These are phyloP conservation scores for Leccinum fibrillosum DNA, from an alignment of 768 basidiomycete genomes.

Conservation along the genomic window DNA sequence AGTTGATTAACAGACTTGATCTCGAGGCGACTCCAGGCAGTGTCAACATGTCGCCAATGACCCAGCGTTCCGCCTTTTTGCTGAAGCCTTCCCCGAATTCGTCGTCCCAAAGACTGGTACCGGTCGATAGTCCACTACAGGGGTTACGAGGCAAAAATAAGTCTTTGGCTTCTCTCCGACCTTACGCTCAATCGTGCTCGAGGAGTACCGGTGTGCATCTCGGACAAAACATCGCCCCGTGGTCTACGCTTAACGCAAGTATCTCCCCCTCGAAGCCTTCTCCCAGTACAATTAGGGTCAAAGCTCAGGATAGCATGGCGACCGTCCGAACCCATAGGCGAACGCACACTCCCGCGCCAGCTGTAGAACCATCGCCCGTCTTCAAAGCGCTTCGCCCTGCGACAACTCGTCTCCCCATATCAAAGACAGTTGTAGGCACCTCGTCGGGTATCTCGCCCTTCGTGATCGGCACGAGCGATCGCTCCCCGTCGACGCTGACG, in stretches of 20 bases:
- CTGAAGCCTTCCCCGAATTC: constrained; percentile 22
- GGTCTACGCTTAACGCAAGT: constrained; percentile 44
- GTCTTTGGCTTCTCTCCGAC: constrained; percentile 48
- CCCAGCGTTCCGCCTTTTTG: constrained; percentile 21
- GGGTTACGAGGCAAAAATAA: constrained; percentile 34
- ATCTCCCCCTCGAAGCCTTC: constrained; percentile 39
- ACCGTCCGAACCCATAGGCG: constrained; percentile 42
- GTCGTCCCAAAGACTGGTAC: constrained; percentile 29
- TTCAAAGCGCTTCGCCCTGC: constrained; percentile 60
- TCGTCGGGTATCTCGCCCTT: constrained; percentile 27
- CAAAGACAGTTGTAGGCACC: constrained; percentile 21
- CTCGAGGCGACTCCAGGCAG: constrained; percentile 72
- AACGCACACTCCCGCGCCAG: constrained; percentile 55
- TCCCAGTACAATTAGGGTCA: constrained; percentile 15
- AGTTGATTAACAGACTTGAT: constrained; percentile 76
- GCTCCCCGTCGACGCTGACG: constrained; percentile 33
- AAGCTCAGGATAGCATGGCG: constrained; percentile 27
- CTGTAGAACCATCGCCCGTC: constrained; percentile 53
- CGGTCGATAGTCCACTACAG: constrained; percentile 37
- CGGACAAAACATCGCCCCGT: constrained; percentile 62
- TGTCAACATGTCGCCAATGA: constrained; percentile 45
- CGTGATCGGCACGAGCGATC: constrained; percentile 15
- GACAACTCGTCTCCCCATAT: constrained; percentile 25
- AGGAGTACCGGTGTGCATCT: constrained; percentile 28
- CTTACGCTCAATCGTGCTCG: constrained; percentile 41